Base-by-base conservation (phyloP, 305 asterid genomes). In the Fraxinus greggii region DNA sequence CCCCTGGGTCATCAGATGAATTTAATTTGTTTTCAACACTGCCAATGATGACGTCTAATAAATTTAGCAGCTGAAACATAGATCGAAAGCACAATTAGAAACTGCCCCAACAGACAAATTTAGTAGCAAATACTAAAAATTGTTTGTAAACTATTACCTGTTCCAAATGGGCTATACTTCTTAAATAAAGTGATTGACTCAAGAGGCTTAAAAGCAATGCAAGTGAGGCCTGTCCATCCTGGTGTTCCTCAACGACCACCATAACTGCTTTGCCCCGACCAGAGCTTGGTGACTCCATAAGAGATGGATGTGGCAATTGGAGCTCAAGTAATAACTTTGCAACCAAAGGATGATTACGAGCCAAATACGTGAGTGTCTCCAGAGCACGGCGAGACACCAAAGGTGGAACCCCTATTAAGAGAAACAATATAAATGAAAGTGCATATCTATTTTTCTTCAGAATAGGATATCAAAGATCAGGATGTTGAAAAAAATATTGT, bases 131-230 rank as follows among this genome's bases (percentile, higher is more conserved):
- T 63, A 75, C 9, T 33, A 59, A 29, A 48, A 78, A 78, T 79
- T 45, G 48, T 80, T 78, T 67, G 69, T 78, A 86, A 79, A 35
- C 31, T 76, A 72, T 48, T 72, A 95, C 99, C 99, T 95, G 99
- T 87, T 95, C 99, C 78, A 95, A 90, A 90, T 95, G 99, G 72
- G 96, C 94, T 80, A 95, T 88, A 87, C 99, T 95, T 87, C 99
- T 92, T 86, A 94, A 79, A 86, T 95, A 95, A 40, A 95, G 96
- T 19, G 98, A 93, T 51, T 92, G 99, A 82, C 89, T 94, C 89
- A 95, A 88, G 78, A 95, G 97, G 88, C 98, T 88, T 81, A 95
- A 91, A 81, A 95, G 96, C 89, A 95, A 87, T 45, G 92, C 89
- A 82, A 95, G 88, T 31, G 94, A 83, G 31, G 90, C 91, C 84